Evolutionary conservation across 192 early-diverging fungal genomes (phyloP).

Genomic region (Coemansia sp.): DNA sequence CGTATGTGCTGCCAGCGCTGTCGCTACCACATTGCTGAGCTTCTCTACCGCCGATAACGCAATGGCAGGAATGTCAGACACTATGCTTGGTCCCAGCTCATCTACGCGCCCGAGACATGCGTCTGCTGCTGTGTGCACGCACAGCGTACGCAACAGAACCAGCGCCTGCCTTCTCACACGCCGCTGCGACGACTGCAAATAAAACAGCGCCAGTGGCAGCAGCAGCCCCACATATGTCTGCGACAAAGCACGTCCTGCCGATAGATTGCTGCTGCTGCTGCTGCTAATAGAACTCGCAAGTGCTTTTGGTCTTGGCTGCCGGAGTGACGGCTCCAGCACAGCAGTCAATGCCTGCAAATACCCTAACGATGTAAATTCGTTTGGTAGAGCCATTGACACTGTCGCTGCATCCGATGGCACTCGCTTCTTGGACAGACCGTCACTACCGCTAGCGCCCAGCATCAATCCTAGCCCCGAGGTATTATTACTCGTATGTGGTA

Average conservation of each 20-base stretch:
- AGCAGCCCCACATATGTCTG: conserved; percentile 19
- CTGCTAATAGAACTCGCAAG: background rate
- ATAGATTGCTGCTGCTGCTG: background rate
- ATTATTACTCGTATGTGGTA: background rate
- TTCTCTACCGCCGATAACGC: conserved; percentile 20
- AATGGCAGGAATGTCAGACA: conserved; percentile 39
- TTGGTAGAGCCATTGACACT: conserved; percentile 9
- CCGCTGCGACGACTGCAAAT: conserved; percentile 30
- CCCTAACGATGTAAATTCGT: conserved; percentile 21
- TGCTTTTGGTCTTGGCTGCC: no score
- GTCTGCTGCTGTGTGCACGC: conserved; percentile 20
- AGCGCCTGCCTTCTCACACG: conserved; percentile 40
- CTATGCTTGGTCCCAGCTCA: conserved; percentile 43
- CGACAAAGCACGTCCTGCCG: conserved; percentile 13
- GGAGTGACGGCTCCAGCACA: conserved; percentile 8
- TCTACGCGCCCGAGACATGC: conserved; percentile 23
- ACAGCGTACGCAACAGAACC: conserved; percentile 30
- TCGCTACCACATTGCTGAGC: conserved; percentile 23
- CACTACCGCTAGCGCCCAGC: conserved; percentile 11
- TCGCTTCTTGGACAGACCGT: conserved; percentile 1
- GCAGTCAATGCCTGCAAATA: conserved; percentile 32
- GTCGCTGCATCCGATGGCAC: conserved; percentile 7
- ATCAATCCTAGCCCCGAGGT: conserved; percentile 39
- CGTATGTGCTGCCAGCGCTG: conserved; percentile 30
- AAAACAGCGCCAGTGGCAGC: conserved; percentile 38